Evolutionary conservation across 2,329 filamentous ascomycete species (phyloP).

Genomic region (Dactylonectria estremocensis): DNA sequence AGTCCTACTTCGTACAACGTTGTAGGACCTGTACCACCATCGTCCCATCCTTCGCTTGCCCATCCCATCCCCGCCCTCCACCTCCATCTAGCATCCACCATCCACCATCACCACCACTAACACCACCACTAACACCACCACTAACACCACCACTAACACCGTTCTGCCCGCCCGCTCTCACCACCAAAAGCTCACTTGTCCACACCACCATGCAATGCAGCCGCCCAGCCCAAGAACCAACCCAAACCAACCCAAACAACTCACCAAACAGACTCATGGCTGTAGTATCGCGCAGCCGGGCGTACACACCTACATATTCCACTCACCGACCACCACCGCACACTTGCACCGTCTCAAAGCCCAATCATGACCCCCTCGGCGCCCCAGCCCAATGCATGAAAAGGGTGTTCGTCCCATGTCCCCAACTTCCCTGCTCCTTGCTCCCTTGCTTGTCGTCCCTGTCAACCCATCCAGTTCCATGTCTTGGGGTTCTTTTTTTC

Average conservation of each 20-base stretch:
- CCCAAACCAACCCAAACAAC: background rate
- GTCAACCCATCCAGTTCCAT: background rate
- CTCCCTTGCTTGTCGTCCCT: background rate
- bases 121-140: background rate
- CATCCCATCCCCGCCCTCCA: background rate
- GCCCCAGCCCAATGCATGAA: background rate
- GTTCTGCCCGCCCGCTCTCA: constrained; percentile 11
- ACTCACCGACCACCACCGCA: background rate
- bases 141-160: constrained; percentile 10
- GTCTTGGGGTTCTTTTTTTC: background rate
- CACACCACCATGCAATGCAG: background rate
- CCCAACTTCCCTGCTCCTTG: background rate
- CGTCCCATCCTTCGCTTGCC: background rate
- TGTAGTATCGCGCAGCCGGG: background rate
- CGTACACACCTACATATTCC: background rate
- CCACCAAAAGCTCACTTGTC: background rate
- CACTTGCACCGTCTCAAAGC: background rate
- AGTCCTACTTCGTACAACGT: no score
- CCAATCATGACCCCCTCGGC: background rate
- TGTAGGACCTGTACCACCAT: no score
- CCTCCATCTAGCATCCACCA: background rate
- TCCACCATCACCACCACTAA: background rate
- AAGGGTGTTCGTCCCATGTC: background rate
- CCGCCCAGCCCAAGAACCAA: background rate
- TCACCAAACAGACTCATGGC: background rate